Evolutionary conservation across 139 green algal species (phyloP), one percentile per base, ranked within the genome.

Genomic region (Zygnema cylindricum): DNA sequence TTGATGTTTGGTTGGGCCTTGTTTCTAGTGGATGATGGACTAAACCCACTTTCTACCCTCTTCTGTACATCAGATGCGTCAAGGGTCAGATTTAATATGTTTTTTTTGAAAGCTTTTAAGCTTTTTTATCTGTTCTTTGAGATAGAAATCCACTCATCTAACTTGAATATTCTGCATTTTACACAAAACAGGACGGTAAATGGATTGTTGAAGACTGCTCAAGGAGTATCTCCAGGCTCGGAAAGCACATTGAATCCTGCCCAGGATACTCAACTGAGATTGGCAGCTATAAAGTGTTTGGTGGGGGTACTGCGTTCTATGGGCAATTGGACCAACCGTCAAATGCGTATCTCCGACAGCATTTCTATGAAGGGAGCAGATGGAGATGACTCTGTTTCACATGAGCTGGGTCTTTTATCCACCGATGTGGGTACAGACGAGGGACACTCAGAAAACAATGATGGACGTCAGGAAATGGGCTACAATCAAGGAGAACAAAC

Each of bases 221-320:
- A 95, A 77, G 90, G 89, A 11, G 92, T 90, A 11, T 55, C 87
- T 7, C 84, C 81, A 30, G 57, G 88, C 1, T 54, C 36, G 35
- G 84, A 93, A 76, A 86, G 77, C n/a, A 75, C 82, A 55, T 38
- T 90, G 23, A 87, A 71, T 25, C 38, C 88, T 0, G 54, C 33
- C 38, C 89, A 94, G 39, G 93, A 95, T 86, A 54, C 81, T 25
- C 69, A 86, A 38, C 88, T 96, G 40, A 91, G 93, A 22, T 86
- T 94, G 40, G 95, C 98, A 89, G 95, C 96, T 33, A 92, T 98
- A 90, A 89, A 94, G 63, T 96, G 95, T 82, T 86, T 98, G 71
- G 95, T 96, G 1, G 89, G 84, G 77, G 89, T 94, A 16, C 69
- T 96, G 79, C 89, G 91, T 7, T 94, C 94, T 3, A 87, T 98